Base-by-base conservation (phyloP, 2,329 filamentous ascomycete species). In the Pseudogymnoascus sp. region DNA sequence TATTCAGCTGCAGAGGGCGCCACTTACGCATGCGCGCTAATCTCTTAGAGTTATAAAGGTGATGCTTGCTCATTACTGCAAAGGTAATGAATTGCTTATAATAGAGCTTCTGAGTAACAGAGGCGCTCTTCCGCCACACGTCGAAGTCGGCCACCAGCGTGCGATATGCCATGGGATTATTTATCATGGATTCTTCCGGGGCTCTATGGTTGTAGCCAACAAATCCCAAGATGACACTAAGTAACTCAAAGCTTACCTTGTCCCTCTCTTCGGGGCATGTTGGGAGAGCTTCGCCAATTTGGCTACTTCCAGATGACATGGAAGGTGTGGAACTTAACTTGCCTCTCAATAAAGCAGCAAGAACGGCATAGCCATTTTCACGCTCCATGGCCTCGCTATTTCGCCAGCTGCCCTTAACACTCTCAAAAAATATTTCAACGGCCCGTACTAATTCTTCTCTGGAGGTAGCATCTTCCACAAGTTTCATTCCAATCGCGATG, bases 311-410 rank as follows among this genome's bases (percentile, higher is more conserved):
- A 65, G 52, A 73, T 66, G 65, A 68, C 48, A 75, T 66, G 13
- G 74, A 71, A 59, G 70, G 68, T 57, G 79, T 79, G 56, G 68
- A 66, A 33, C 18, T 57, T 30, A 96, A 77, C 71, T 96, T 96
- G 59, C 89, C 88, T 59, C 90, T 85, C 21, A 99, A 74, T 15
- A 97, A 79, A 72, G 91, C 84, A 38, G 88, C 88, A 57, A 99
- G 75, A 34, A 97, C 89, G 23, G 89, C 88, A 70, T 96, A 99
- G 0, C 92, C 95, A 66, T 95, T 94, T 62, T 95, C 91, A 67
- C 89, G 86, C 72, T 99, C 94, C 88, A 99, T 96, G 23, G 94
- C 92, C 71, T 99, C 95, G 66, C 94, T 97, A 65, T 97, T 97
- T 64, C 94, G 83, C 94, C 95, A 99, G 70, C 89, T 97, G 64